These are phyloP conservation scores for Tricholomella constricta DNA, from an alignment of 768 basidiomycete genomes.

Conservation along the genomic window DNA sequence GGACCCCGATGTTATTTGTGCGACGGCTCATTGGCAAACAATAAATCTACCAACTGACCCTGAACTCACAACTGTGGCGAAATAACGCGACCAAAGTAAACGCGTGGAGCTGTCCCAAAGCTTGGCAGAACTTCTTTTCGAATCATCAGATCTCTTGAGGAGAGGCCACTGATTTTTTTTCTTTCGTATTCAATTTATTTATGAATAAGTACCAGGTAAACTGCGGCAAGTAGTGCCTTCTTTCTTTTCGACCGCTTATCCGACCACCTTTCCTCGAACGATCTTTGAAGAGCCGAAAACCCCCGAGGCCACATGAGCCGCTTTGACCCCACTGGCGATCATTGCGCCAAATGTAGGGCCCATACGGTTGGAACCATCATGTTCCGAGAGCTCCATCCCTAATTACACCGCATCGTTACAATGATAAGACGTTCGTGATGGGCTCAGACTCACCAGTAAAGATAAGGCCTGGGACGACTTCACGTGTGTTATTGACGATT, in stretches of 20 bases:
- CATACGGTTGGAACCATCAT: slow-evolving; percentile 79
- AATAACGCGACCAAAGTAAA: too few relatives aligned
- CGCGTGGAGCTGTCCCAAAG: too few relatives aligned
- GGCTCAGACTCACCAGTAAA: slow-evolving; percentile 57
- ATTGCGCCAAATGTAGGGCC: slow-evolving; percentile 81
- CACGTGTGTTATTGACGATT: slow-evolving; percentile 77
- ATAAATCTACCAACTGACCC: neutral
- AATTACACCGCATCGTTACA: slow-evolving; percentile 5
- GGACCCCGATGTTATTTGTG: slow-evolving; percentile 6
- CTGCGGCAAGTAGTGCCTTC: too few relatives aligned
- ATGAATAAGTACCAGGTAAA: too few relatives aligned
- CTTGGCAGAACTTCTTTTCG: too few relatives aligned
- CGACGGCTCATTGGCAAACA: slow-evolving; percentile 8
- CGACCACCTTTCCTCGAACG: slow-evolving; percentile 57
- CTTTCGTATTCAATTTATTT: too few relatives aligned
- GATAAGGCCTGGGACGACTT: slow-evolving; percentile 74
- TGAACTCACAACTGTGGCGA: too few relatives aligned
- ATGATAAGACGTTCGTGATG: slow-evolving; percentile 5
- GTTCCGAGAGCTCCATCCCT: slow-evolving; percentile 85
- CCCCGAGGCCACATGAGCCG: slow-evolving; percentile 63
- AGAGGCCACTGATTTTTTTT: too few relatives aligned
- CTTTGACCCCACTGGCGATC: slow-evolving; percentile 76
- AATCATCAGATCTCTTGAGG: too few relatives aligned
- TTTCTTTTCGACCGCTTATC: slow-evolving; percentile 4
- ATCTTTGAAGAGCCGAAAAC: slow-evolving; percentile 51